phyloP scores from a whole-genome alignment of 2,329 filamentous ascomycete genomes.

The Zalaria obscura region DNA sequence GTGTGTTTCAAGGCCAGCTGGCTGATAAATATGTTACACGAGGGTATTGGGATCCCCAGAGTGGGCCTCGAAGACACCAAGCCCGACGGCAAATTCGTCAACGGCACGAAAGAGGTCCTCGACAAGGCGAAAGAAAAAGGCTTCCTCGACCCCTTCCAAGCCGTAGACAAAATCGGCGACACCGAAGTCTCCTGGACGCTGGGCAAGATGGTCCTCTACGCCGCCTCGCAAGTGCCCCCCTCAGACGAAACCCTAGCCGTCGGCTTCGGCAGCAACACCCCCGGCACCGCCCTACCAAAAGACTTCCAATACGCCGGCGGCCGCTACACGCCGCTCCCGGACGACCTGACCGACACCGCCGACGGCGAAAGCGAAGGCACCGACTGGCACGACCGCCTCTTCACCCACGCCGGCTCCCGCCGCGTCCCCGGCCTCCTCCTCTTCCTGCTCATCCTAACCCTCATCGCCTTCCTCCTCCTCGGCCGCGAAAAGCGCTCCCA shows the following conservation, averaged over 20 bases:
- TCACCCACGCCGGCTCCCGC: slow-evolving; percentile 48
- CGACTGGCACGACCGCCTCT: slow-evolving; percentile 44
- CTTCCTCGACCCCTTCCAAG: slow-evolving; percentile 75
- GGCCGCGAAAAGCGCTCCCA: slow-evolving; percentile 59
- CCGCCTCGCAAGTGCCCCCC: slow-evolving; percentile 71
- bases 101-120: slow-evolving; percentile 57
- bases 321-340: slow-evolving; percentile 28
- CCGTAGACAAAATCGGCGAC: slow-evolving; percentile 80
- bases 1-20: slow-evolving; percentile 97
- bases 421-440: slow-evolving; percentile 61
- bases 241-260: slow-evolving; percentile 53
- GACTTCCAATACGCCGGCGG: slow-evolving; percentile 76
- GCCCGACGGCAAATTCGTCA: slow-evolving; percentile 40
- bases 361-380: slow-evolving; percentile 28
- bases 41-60: slow-evolving; percentile 86
- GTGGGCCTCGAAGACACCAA: slow-evolving; percentile 52
- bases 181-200: slow-evolving; percentile 95
- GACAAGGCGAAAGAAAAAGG: slow-evolving; percentile 58
- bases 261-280: slow-evolving; percentile 81
- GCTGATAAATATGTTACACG: slow-evolving; percentile 92
- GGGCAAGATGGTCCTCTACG: slow-evolving; percentile 92
- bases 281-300: slow-evolving; percentile 24
- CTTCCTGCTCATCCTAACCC: slow-evolving; percentile 58
- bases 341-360: slow-evolving; percentile 22
- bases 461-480: slow-evolving; percentile 59